These are phyloP conservation scores for Tillandsia leiboldiana DNA, from an alignment of 176 grass and related monocot genomes.

Conservation along the genomic window DNA sequence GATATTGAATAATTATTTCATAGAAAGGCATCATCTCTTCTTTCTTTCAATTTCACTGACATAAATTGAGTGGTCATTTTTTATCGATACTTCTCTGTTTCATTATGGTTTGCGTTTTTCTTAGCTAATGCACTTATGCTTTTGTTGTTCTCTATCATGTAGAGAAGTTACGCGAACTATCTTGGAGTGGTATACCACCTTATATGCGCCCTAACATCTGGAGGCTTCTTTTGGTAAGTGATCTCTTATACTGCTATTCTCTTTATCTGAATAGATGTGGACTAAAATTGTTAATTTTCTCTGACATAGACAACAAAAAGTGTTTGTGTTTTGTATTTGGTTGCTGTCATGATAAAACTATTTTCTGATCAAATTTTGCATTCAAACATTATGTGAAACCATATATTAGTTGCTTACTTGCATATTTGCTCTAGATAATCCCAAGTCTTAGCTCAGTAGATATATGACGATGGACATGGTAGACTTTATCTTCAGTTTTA, in stretches of 20 bases:
- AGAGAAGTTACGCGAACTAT: constrained; percentile 90
- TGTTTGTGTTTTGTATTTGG: too few species aligned
- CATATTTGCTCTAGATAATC: too few species aligned
- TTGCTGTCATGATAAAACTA: too few species aligned
- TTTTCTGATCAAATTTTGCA: too few species aligned
- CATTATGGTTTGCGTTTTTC: not conserved
- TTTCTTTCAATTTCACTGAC: not conserved
- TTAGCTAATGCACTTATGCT: not conserved
- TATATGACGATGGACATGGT: too few species aligned
- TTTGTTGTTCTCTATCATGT: constrained; percentile 20
- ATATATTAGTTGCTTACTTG: too few species aligned
- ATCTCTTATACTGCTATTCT: not conserved
- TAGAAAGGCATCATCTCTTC: not conserved
- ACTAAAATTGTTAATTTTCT: not conserved
- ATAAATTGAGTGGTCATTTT: not conserved
- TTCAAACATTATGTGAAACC: too few species aligned
- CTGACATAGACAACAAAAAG: too few species aligned
- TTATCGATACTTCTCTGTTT: not conserved
- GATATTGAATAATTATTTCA: not conserved
- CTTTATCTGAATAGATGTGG: not conserved
- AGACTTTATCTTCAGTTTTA: too few species aligned
- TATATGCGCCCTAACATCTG: constrained; percentile 95
- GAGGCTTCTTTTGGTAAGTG: constrained; percentile 91
- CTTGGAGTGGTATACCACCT: constrained; percentile 97
- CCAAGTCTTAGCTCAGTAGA: too few species aligned